phyloP scores from a whole-genome alignment of 2,329 filamentous ascomycete species.

The Trichoderma sp. region DNA sequence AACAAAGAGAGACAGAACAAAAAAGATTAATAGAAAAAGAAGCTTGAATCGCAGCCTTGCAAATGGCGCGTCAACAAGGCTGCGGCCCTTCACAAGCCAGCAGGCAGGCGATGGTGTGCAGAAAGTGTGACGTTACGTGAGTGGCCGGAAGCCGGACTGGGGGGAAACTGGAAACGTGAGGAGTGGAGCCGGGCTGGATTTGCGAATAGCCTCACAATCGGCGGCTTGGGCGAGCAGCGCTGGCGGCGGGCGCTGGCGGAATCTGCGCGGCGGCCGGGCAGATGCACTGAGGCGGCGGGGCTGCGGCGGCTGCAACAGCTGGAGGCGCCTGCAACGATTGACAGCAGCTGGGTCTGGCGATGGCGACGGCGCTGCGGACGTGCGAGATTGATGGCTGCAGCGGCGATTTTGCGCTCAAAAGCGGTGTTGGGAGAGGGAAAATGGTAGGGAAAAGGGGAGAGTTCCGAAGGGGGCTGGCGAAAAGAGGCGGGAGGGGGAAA shows the following conservation, averaged over 20 bases:
- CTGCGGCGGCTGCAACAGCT: slow-evolving; percentile 32
- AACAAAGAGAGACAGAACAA: neutral
- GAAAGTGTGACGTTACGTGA: slow-evolving; percentile 34
- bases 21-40: neutral
- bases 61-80: slow-evolving; percentile 25
- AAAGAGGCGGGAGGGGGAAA: slow-evolving; percentile 35
- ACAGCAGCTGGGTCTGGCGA: slow-evolving; percentile 43
- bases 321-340: slow-evolving; percentile 40
- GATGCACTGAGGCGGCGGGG: slow-evolving; percentile 34
- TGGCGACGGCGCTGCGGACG: slow-evolving; percentile 41
- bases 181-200: slow-evolving; percentile 28
- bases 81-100: slow-evolving; percentile 13
- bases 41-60: slow-evolving; percentile 22
- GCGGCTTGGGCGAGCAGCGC: slow-evolving; percentile 34
- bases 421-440: slow-evolving; percentile 27
- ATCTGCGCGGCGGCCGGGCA: slow-evolving; percentile 31
- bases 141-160: slow-evolving; percentile 31
- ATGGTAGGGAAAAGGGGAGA: slow-evolving; percentile 31
- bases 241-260: slow-evolving; percentile 6
- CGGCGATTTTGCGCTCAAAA: slow-evolving; percentile 39
- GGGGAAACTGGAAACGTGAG: slow-evolving; percentile 27
- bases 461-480: slow-evolving; percentile 35
- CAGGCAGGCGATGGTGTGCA: slow-evolving; percentile 25
- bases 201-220: slow-evolving; percentile 49
- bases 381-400: slow-evolving; percentile 48